Evolutionary conservation across 331 rosid species (phyloP), one percentile per base, ranked within the genome.

Genomic region (Malus hybrid): DNA sequence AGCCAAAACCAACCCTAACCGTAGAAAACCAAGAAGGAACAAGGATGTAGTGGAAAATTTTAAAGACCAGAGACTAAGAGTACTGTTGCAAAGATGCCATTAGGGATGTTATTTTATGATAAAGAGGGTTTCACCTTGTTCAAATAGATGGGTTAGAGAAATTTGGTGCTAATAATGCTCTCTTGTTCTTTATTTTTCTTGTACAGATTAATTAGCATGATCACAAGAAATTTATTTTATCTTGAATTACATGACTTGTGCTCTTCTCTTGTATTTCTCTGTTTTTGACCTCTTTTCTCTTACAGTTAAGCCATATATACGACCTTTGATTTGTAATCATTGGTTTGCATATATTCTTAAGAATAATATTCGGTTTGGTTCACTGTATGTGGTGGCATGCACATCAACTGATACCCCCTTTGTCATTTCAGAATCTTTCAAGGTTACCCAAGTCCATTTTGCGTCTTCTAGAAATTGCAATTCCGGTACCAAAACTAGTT

Each of bases 361-460:
- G 64, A 54, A 29, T 71, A 59, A 20, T 9, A 4, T 66, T 33
- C 28, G 3, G 9, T 9, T 12, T 69, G 27, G 60, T 44, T 42
- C 18, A 69, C 11, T 44, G 65, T 42, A n/a, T 62, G 34, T 48
- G 52, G 71, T 71, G 28, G n/a, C 28, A 20, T 76, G 50, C 71
- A 55, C 16, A 33, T 71, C 11, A 72, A 77, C 80, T 65, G 74
- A 79, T 68, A 56, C 46, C 48, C 44, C 63, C 33, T 36, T 52
- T 75, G 34, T 77, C 27, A 55, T 87, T 80, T 73, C 88, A 95
- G 99, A 92, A 87, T 69, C 90, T 95, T 63, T 95, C 99, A 32
- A 75, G 92, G 83, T 81, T 88, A 84, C 86, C 94, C 73, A 91
- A 94, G 85, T 94, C 99, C 33, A 80, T 85, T 77, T 82, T 94